Conservation (phyloP, 768 basidiomycete genomes). For the Termitomyces sp. region DNA sequence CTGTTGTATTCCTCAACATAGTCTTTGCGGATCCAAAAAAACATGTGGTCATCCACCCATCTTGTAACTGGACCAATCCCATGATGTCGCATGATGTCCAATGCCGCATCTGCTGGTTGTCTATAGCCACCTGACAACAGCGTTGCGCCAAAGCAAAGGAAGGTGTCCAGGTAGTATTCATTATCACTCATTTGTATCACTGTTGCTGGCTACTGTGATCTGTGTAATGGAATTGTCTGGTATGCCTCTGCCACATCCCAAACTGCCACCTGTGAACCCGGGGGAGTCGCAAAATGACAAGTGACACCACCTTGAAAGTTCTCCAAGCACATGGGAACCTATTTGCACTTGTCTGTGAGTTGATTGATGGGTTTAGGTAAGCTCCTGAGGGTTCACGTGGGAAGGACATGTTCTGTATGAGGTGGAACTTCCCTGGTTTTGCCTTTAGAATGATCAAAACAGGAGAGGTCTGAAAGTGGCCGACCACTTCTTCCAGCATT, state of each 20-base stretch:
- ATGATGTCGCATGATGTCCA: constrained; percentile 13
- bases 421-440: no score
- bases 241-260: constrained; percentile 12
- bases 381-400: background rate
- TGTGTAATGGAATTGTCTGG: background rate
- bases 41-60: constrained; percentile 22
- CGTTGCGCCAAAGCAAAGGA: background rate
- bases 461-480: no score
- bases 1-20: background rate
- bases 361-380: constrained; percentile 12
- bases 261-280: constrained; percentile 4
- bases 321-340: constrained; percentile 29
- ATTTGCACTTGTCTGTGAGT: constrained; percentile 17
- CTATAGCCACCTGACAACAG: background rate
- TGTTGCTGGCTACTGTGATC: constrained; percentile 8
- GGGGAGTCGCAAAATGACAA: background rate
- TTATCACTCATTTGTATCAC: background rate
- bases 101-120: background rate
- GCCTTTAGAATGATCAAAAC: no score
- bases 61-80: constrained; percentile 20
- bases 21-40: constrained; percentile 13
- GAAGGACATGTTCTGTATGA: constrained; percentile 7
- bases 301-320: background rate
- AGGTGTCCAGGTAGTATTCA: background rate
- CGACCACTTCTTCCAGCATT: no score